Evolutionary conservation across 345 rosid genomes (phyloP).

Genomic region (Dimocarpus longan): DNA sequence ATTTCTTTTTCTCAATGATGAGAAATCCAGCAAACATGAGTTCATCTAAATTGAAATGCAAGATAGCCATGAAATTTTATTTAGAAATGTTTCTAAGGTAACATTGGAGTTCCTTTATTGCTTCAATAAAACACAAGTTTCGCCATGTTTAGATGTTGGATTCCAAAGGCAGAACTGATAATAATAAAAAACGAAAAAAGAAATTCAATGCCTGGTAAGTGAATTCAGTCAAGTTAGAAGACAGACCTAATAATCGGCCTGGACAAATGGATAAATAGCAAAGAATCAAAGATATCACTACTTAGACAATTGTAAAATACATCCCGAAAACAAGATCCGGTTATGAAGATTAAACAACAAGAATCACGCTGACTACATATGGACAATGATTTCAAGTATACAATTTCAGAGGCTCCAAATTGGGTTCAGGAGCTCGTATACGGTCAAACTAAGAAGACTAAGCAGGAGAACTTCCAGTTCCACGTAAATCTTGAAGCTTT

Average conservation of each 20-base stretch:
- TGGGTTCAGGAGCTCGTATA: slow-evolving; percentile 10
- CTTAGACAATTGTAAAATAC: slow-evolving; percentile 7
- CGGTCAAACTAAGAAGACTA: background rate
- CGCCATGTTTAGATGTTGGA: slow-evolving; percentile 3
- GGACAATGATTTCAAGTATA: slow-evolving; percentile 24
- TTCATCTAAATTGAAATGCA: background rate
- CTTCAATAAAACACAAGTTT: background rate
- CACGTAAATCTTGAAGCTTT: slow-evolving; percentile 13
- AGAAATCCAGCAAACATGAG: background rate
- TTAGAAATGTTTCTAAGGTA: background rate
- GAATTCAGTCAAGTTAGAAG: background rate
- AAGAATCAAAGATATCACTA: background rate
- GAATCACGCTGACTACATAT: slow-evolving; percentile 28
- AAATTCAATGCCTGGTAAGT: background rate
- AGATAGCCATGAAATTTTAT: background rate
- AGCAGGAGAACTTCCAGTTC: background rate
- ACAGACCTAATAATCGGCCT: background rate
- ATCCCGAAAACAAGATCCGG: slow-evolving; percentile 8
- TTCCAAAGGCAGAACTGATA: too few species aligned
- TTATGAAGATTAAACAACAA: slow-evolving; percentile 18
- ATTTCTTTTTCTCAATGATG: background rate
- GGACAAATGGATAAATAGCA: background rate
- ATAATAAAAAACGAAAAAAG: too few species aligned
- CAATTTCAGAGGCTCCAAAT: slow-evolving; percentile 17
- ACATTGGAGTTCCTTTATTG: background rate